Conservation (phyloP, 73 alveolate genomes). For the Paramecium tetraurelia region DNA sequence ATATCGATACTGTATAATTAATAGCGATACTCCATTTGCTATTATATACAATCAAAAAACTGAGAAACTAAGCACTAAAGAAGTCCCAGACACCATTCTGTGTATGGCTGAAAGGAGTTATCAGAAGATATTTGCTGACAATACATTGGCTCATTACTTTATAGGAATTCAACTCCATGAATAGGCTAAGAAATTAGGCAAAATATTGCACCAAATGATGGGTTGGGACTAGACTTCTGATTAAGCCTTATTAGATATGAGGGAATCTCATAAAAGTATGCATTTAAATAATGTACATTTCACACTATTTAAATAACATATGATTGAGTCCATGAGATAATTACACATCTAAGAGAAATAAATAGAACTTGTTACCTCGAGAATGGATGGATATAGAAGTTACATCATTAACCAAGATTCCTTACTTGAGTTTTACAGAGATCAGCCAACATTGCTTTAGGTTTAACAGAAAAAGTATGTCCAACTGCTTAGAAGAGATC, state of each 20-base stretch:
- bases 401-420: not conserved
- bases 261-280: not conserved
- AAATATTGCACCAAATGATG: not conserved
- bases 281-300: conserved; percentile 41
- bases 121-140: not conserved
- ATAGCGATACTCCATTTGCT: not conserved
- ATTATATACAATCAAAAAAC: not conserved
- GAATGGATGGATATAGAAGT: conserved; percentile 46
- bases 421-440: not conserved
- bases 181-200: conserved; percentile 2
- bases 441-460: not conserved
- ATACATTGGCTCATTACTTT: not conserved
- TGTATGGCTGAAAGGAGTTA: not conserved
- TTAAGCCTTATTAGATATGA: not conserved
- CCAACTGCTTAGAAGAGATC: not conserved
- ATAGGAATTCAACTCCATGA: not conserved
- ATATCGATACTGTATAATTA: not conserved
- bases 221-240: not conserved
- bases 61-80: not conserved
- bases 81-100: not conserved
- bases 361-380: not conserved
- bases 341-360: not conserved
- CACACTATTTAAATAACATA: not conserved
- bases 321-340: conserved; percentile 22
- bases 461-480: not conserved